Evolutionary conservation across 2,329 filamentous ascomycete species (phyloP), one percentile per base, ranked within the genome.

Genomic region (Colletotrichum sidae): DNA sequence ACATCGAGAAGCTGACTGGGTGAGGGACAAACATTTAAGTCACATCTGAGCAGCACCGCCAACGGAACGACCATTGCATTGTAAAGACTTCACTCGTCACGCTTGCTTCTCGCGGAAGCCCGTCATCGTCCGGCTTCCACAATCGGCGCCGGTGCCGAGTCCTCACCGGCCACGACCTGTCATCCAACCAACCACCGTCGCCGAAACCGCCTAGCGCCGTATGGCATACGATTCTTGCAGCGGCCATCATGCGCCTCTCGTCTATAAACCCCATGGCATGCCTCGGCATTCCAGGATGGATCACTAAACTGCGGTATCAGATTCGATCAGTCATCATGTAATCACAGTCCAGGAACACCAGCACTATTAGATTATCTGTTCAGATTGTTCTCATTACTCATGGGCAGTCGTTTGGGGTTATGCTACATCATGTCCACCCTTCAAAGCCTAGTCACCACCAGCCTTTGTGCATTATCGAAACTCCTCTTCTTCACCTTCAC

Each of bases 161-260:
- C 52, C 35, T 47, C n/a, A 3, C 57, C 58, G 62, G 52, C 25
- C 41, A 39, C 52, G 52, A 47, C 11, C 11, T 25, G 46, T n/a
- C 46, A 7, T 42, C 46, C 47, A 39, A 25, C 62, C 62, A 65
- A 56, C 58, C 62, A 52, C n/a, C 38, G 33, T 37, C 33, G 45
- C 17, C 41, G 25, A 44, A 47, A 52, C 5, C 46, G 62, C 10
- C n/a, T 56, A 56, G 46, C 46, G 46, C 46, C 12, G 52, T 46
- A 15, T 46, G 37, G 13, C 41, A 62, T 13, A 62, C 62, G 52
- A 65, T 33, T 17, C 51, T 52, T 49, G 58, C 58, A 53, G 58
- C 52, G 39, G 35, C 58, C 58, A 49, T 25, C 35, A 56, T 50
- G 58, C 46, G 15, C 41, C 33, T 52, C 37, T 62, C 62, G 46